Evolutionary conservation across 371 early-diverging fungal genomes (phyloP), one percentile per base, ranked within the genome.

Genomic region (Mortierella sp.): DNA sequence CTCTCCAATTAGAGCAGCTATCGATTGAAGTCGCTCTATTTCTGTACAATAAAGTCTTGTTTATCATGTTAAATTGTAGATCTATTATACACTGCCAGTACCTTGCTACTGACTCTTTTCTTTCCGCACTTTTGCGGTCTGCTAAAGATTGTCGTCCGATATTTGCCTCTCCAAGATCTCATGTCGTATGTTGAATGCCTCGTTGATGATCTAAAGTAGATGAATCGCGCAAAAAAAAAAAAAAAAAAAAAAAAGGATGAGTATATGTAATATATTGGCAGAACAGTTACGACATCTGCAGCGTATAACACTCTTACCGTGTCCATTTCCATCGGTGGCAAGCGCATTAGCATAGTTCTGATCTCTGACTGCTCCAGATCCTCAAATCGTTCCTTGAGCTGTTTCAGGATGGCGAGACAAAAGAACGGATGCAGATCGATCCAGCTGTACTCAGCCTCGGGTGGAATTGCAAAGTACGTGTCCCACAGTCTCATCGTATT

Each of bases 291-390:
- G n/a, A n/a, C n/a, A n/a, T n/a, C n/a, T n/a, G n/a, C n/a, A n/a
- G n/a, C n/a, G n/a, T n/a, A n/a, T n/a, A n/a, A n/a, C n/a, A n/a
- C 21, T 24, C 23, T 64, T 84, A 88, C 89, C 82, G 85, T 84
- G 48, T 81, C 85, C 83, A 94, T 90, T 56, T 94, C 90, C 78
- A 94, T 52, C 30, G 60, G 56, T 8, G 96, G 95, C 57, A 96
- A 82, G 28, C 93, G 86, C 67, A 93, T 83, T 62, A 96, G 68
- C 81, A 93, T 82, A 2, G 93, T 90, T 60, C 93, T 84, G 56
- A 96, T 96, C 72, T 96, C 95, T 1, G 93, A 93, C 72, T 95
- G 94, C 70, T 96, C 97, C 51, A 95, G 81, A 56, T 95, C 95
- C 72, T 96, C 97, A 23, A 96, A 82, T 21, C 85, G 87, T 60